Base-by-base conservation (phyloP, 352 stramenopile genomes). In the Globisporangium nodosum region DNA sequence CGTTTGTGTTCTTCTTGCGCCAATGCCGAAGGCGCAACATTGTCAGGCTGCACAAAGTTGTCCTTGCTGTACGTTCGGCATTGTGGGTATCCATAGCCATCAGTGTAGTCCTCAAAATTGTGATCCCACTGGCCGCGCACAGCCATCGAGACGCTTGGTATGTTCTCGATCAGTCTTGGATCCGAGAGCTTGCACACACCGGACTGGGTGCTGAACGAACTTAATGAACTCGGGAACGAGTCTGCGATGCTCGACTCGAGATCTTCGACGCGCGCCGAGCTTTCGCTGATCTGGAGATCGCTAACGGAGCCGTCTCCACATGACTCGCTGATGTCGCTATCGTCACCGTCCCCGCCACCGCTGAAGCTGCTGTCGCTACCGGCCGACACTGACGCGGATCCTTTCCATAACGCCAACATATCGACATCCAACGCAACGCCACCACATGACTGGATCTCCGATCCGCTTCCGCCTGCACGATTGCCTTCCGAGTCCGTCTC, bases 91-190 rank as follows among this genome's bases (percentile, higher is more conserved):
- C 5, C 39, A 46, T 31, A 45, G 5, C 3, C 20, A 9, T 18
- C 20, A 24, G 33, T n/a, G 18, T 52, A n/a, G 30, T 18, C 47
- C 1, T 33, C 21, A 9, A 9, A 8, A 30, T 24, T 20, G 5
- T 24, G 5, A 12, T n/a, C 47, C 8, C 6, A 7, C 47, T 21
- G 7, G 40, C 24, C 37, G 37, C 43, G 0, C 35, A 24, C 37
- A 6, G 40, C 12, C 13, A 21, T 21, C 20, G 20, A 12, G 15
- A 42, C 2, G n/a, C 52, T 21, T 6, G 56, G 56, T 39, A 62
- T 55, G 39, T 56, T 62, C n/a, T 62, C 56, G 24, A 62, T 62
- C 35, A 43, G 21, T 46, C 56, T 42, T 24, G 56, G 48, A 45
- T 37, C 43, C 12, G 35, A 42, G 20, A 46, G 33, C 49, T 56